Conservation (phyloP, 1,284 basidiomycete genomes). For the Chondrostereum purpureum region DNA sequence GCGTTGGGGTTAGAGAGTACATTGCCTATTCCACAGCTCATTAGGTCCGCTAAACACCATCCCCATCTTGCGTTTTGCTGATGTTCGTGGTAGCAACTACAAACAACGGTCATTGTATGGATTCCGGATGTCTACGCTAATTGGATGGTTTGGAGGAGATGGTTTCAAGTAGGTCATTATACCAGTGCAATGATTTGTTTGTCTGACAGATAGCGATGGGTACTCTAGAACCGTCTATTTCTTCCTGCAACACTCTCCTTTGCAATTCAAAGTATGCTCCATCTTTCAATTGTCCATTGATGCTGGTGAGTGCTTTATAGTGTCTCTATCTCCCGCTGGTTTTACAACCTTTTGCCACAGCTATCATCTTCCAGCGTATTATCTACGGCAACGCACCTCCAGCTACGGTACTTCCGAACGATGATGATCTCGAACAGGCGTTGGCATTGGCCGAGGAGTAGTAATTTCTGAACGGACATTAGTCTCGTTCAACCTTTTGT, state of each 20-base stretch:
- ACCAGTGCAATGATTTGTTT: conserved; percentile 11
- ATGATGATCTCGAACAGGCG: conserved; percentile 69
- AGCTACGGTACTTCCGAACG: conserved; percentile 39
- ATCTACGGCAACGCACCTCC: conserved; percentile 64
- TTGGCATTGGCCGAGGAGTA: conserved; percentile 54
- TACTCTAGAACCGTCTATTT: conserved; percentile 80
- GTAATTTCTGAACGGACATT: too few species aligned
- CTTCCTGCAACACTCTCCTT: conserved; percentile 59
- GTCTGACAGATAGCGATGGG: too few species aligned
- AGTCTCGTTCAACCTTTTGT: too few species aligned
- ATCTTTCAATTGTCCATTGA: conserved; percentile 78
- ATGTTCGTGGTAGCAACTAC: conserved; percentile 48
- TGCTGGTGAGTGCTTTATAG: conserved; percentile 43
- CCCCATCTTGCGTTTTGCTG: conserved; percentile 14
- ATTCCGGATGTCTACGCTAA: conserved; percentile 73
- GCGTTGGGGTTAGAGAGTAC: conserved; percentile 79
- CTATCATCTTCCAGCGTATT: conserved; percentile 64
- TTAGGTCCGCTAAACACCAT: conserved; percentile 43
- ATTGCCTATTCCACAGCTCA: conserved; percentile 73
- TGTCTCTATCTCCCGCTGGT: background rate
- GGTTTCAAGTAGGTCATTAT: conserved; percentile 60
- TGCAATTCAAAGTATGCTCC: conserved; percentile 77
- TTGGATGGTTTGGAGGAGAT: conserved; percentile 81
- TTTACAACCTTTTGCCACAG: conserved; percentile 28
- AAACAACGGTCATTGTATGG: conserved; percentile 75